These are phyloP conservation scores for Globisporangium takayamanum DNA, from an alignment of 352 stramenopile species.

Conservation along the genomic window DNA sequence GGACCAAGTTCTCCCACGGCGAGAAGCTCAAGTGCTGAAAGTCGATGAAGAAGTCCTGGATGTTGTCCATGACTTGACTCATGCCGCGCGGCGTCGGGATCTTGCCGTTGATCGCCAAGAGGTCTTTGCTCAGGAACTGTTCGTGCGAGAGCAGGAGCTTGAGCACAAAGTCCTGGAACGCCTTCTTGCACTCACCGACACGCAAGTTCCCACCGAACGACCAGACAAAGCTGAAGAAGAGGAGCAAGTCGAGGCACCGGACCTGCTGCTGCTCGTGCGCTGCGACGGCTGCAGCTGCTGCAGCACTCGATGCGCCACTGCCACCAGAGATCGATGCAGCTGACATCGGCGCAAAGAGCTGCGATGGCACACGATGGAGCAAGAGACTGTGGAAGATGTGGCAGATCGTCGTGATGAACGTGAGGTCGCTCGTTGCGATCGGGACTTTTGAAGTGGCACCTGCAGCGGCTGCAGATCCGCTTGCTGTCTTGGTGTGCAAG, in stretches of 20 bases:
- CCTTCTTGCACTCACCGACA: slow-evolving; percentile 22
- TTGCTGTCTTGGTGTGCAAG: slow-evolving; percentile 6
- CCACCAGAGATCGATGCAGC: slow-evolving; percentile 5
- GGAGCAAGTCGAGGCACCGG: slow-evolving; percentile 53
- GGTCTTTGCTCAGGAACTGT: slow-evolving; percentile 36
- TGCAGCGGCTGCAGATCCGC: neutral
- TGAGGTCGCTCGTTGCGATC: slow-evolving; percentile 41
- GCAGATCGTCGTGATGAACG: slow-evolving; percentile 44
- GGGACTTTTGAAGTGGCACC: slow-evolving; percentile 18
- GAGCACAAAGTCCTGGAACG: slow-evolving; percentile 56
- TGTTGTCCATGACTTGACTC: slow-evolving; percentile 41
- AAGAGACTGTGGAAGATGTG: slow-evolving; percentile 57
- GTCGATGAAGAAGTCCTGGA: slow-evolving; percentile 68
- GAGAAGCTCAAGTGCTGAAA: slow-evolving; percentile 58
- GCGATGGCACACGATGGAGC: slow-evolving; percentile 23
- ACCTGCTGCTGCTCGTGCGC: slow-evolving; percentile 38
- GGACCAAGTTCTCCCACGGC: slow-evolving; percentile 35
- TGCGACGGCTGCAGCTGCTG: slow-evolving; percentile 16
- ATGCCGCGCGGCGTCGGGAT: slow-evolving; percentile 33
- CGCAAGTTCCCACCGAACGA: slow-evolving; percentile 61
- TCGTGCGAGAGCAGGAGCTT: slow-evolving; percentile 37
- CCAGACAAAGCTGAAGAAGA: slow-evolving; percentile 71
- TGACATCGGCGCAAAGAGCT: slow-evolving; percentile 26
- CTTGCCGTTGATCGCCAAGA: slow-evolving; percentile 46
- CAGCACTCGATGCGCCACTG: slow-evolving; percentile 8